phyloP scores from a whole-genome alignment of 768 basidiomycete species.

The Psilocybe azurescens region DNA sequence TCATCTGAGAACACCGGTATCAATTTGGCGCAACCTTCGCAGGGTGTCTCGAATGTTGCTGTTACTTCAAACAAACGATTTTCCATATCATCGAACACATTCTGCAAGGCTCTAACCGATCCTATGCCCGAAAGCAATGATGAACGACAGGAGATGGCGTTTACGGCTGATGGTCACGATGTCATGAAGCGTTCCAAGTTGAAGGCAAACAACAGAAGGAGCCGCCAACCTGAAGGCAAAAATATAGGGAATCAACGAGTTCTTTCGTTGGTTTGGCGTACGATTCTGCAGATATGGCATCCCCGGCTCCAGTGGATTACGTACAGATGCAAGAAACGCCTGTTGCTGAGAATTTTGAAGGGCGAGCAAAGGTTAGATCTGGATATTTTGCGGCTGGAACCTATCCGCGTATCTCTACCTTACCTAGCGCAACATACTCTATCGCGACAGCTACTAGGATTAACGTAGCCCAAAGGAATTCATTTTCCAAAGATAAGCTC shows the following conservation, averaged over 20 bases:
- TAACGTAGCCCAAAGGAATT: conserved; percentile 31
- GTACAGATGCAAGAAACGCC: conserved; percentile 30
- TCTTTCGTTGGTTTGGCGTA: conserved; percentile 50
- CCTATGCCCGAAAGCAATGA: conserved; percentile 42
- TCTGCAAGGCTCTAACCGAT: conserved; percentile 49
- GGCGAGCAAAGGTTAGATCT: conserved; percentile 72
- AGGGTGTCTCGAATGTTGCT: conserved; percentile 5
- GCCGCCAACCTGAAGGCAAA: conserved; percentile 30
- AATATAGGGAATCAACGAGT: conserved; percentile 32
- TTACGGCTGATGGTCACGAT: conserved; percentile 47
- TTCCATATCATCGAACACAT: conserved; percentile 50
- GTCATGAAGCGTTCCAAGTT: conserved; percentile 43
- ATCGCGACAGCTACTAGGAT: conserved; percentile 39
- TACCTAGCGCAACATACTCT: conserved; percentile 40
- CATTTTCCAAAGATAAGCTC: conserved; percentile 27
- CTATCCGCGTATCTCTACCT: conserved; percentile 58
- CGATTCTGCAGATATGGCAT: conserved; percentile 55
- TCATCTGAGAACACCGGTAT: conserved; percentile 9
- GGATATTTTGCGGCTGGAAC: conserved; percentile 63
- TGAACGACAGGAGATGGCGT: conserved; percentile 31
- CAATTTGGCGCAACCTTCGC: background rate
- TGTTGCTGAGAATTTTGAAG: conserved; percentile 41
- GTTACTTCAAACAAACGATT: conserved; percentile 41
- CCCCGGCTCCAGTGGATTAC: conserved; percentile 39
- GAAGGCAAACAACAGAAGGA: conserved; percentile 30